Evolutionary conservation across 176 grass and related monocot species (phyloP).

Genomic region (Aechmea fasciata): DNA sequence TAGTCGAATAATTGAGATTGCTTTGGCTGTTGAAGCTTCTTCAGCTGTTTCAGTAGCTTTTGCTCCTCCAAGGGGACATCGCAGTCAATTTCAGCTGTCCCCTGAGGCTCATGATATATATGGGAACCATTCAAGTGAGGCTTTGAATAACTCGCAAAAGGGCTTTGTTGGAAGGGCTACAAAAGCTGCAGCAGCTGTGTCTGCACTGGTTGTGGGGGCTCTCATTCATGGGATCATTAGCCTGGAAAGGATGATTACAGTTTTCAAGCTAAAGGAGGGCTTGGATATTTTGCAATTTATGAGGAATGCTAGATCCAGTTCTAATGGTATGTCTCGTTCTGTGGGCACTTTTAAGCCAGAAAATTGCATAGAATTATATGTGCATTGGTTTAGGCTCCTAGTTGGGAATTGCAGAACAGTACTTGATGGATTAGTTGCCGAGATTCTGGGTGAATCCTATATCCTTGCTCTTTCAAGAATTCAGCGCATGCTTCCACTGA

Average conservation of each 20-base stretch:
- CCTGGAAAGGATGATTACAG: conserved; percentile 71
- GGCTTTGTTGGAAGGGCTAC: conserved; percentile 48
- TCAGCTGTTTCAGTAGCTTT: conserved; percentile 57
- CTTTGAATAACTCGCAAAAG: conserved; percentile 53
- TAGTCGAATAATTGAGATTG: conserved; percentile 64
- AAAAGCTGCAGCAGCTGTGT: conserved; percentile 79
- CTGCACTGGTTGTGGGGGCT: conserved; percentile 79
- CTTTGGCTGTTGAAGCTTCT: conserved; percentile 77
- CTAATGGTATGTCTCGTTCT: conserved; percentile 66
- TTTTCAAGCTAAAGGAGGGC: conserved; percentile 85
- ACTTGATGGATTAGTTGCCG: conserved; percentile 76
- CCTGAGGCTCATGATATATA: conserved; percentile 74
- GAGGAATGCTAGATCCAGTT: conserved; percentile 52
- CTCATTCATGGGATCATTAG: conserved; percentile 74
- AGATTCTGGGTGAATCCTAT: conserved; percentile 88
- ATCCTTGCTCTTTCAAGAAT: conserved; percentile 82
- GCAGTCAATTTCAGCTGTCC: conserved; percentile 86
- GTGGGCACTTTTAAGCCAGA: conserved; percentile 53
- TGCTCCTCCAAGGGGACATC: conserved; percentile 62
- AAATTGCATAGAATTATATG: conserved; percentile 54
- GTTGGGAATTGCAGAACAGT: conserved; percentile 82
- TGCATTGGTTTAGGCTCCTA: conserved; percentile 88
- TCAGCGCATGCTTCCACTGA: conserved; percentile 70
- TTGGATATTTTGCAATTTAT: conserved; percentile 73
- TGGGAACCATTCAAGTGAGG: conserved; percentile 68